Conservation (phyloP, 164 flowering plant species). For the Chimonanthus praecox region DNA sequence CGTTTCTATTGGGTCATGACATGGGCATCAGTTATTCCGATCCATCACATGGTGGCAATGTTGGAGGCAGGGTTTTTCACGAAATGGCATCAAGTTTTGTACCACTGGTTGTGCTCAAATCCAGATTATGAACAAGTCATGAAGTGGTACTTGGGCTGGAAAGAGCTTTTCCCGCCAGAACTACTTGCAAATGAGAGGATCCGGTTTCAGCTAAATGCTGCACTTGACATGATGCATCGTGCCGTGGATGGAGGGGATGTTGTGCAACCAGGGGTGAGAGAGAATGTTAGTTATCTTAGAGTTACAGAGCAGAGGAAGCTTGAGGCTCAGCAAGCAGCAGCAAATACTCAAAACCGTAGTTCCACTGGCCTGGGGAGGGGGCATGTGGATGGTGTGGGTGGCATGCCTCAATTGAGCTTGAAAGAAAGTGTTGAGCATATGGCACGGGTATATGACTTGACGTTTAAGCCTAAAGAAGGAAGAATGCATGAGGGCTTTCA, state of each 20-base stretch:
- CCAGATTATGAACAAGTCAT: slow-evolving; percentile 80
- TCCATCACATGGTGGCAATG: slow-evolving; percentile 74
- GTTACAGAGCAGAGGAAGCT: slow-evolving; percentile 76
- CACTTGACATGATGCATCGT: slow-evolving; percentile 79
- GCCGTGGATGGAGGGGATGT: slow-evolving; percentile 73
- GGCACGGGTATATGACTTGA: slow-evolving; percentile 67
- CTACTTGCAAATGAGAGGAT: slow-evolving; percentile 73
- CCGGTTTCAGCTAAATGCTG: slow-evolving; percentile 55
- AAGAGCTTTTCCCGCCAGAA: slow-evolving; percentile 57
- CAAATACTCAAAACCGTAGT: slow-evolving; percentile 42
- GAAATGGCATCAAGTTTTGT: slow-evolving; percentile 87
- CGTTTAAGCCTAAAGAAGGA: slow-evolving; percentile 77
- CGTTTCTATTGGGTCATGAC: slow-evolving; percentile 73
- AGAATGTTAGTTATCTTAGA: slow-evolving; percentile 68
- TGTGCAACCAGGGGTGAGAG: slow-evolving; percentile 73
- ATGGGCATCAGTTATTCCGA: slow-evolving; percentile 78
- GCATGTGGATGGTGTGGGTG: slow-evolving; percentile 29
- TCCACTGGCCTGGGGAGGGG: slow-evolving; percentile 22
- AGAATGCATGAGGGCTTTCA: slow-evolving; percentile 76
- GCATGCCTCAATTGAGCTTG: slow-evolving; percentile 52
- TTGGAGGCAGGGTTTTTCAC: slow-evolving; percentile 71
- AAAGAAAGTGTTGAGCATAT: slow-evolving; percentile 67
- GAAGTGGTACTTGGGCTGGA: slow-evolving; percentile 87
- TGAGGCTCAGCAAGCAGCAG: slow-evolving; percentile 60
- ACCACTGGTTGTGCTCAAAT: slow-evolving; percentile 75